Evolutionary conservation across 225 moss, liverwort and hornwort species (phyloP).

Genomic region (Pseudisothecium myosuroides): DNA sequence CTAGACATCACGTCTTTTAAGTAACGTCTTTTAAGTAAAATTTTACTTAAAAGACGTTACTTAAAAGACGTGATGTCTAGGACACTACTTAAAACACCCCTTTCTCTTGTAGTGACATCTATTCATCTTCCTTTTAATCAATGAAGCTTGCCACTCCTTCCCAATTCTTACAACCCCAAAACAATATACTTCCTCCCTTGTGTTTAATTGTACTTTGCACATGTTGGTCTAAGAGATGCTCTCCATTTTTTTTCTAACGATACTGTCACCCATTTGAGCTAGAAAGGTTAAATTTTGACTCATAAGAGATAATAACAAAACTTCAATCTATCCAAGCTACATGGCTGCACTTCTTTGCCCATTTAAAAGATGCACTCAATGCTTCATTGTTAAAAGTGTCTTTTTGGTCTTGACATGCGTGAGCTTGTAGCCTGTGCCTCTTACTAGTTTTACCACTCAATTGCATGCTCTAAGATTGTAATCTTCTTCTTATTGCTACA

Average conservation of each 20-base stretch:
- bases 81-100: no score
- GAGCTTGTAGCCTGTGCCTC: not conserved
- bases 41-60: no score
- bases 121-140: not conserved
- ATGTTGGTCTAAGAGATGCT: no score
- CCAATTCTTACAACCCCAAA: accelerated
- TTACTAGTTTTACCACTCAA: not conserved
- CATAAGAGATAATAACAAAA: not conserved
- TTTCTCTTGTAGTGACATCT: no score
- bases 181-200: accelerated
- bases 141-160: not conserved
- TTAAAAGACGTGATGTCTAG: no score
- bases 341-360: not conserved
- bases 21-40: no score
- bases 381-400: not conserved
- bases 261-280: not conserved
- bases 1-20: no score
- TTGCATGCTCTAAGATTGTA: not conserved
- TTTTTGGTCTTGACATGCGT: not conserved
- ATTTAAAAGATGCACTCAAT: accelerated
- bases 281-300: not conserved
- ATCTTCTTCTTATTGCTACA: not conserved
- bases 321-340: not conserved
- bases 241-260: not conserved
- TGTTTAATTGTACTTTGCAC: not conserved